These are phyloP conservation scores for Dictyostelium capitatum DNA, from an alignment of 78 protist genomes.

Conservation along the genomic window DNA sequence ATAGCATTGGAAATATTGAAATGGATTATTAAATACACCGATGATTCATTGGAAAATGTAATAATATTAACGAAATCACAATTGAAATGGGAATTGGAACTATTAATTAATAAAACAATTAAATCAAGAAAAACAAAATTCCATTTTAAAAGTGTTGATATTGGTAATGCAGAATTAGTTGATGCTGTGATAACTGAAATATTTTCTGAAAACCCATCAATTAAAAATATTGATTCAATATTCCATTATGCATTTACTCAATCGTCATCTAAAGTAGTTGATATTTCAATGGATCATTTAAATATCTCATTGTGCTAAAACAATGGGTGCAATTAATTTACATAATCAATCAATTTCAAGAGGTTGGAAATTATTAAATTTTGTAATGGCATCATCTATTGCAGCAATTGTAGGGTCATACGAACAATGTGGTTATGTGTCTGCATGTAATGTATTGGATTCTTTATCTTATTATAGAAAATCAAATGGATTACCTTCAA, in stretches of 20 bases:
- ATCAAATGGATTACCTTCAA: constrained; percentile 32
- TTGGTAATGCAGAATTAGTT: background rate
- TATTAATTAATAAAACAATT: background rate
- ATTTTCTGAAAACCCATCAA: background rate
- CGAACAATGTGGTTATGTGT: constrained; percentile 80
- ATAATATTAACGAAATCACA: constrained; percentile 14
- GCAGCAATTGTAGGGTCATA: background rate
- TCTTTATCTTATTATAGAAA: constrained; percentile 56
- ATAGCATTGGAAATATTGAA: background rate
- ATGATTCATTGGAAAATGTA: background rate
- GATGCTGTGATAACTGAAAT: background rate
- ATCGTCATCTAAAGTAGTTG: background rate
- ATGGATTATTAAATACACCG: background rate
- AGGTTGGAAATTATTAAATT: constrained; percentile 5
- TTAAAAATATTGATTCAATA: constrained; percentile 27
- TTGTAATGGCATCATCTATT: constrained; percentile 65
- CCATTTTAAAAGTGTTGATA: background rate
- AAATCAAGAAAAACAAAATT: background rate
- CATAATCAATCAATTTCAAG: constrained; percentile 43
- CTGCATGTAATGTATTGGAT: constrained; percentile 86
- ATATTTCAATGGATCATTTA: background rate
- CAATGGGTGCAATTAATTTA: constrained; percentile 79
- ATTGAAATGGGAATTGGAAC: constrained; percentile 28
- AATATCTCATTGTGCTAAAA: constrained; percentile 47
- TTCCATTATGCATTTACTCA: constrained; percentile 60